A percentile compares a stretch with the other conserved stretches of the same genome.
Evolutionary conservation across 2,329 filamentous ascomycete species (phyloP).

Genomic region (Myriosclerotinia scirpicola): DNA sequence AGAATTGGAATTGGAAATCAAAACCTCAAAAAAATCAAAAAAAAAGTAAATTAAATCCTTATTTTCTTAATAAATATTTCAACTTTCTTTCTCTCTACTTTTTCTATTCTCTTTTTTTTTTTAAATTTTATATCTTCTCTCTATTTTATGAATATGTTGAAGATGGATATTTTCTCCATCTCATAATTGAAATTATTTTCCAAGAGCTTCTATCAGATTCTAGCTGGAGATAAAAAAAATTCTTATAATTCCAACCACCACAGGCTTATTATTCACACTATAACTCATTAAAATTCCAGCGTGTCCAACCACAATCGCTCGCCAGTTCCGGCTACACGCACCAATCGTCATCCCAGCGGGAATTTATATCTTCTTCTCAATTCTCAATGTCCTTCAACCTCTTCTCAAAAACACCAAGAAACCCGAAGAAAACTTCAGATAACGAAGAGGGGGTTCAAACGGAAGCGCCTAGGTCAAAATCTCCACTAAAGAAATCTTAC

Average conservation of each 20-base stretch:
- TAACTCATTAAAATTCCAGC: constrained; percentile 7
- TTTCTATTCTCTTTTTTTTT: background rate
- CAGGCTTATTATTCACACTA: constrained; percentile 1
- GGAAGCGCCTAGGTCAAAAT: constrained; percentile 34
- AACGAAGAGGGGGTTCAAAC: constrained; percentile 34
- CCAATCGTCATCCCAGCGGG: constrained; percentile 21
- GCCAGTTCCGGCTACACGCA: constrained; percentile 23
- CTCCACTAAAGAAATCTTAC: constrained; percentile 39
- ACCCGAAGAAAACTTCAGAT: constrained; percentile 38
- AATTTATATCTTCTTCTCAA: constrained; percentile 19
- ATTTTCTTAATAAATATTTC: constrained; percentile 2
- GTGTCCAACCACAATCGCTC: constrained; percentile 22
- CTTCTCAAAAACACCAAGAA: constrained; percentile 42
- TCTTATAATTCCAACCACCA: constrained; percentile 16
- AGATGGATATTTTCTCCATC: background rate
- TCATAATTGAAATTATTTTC: too few species aligned
- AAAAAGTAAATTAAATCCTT: background rate
- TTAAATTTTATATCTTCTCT: background rate
- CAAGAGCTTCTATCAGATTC: constrained; percentile 14
- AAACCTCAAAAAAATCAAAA: background rate
- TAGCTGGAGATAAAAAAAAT: constrained; percentile 12
- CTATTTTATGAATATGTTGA: too few species aligned
- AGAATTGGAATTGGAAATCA: background rate
- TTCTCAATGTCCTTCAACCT: constrained; percentile 34
- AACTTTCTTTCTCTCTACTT: background rate